phyloP scores from a whole-genome alignment of 1,139 yeast genomes.

The Pichia terricola region DNA sequence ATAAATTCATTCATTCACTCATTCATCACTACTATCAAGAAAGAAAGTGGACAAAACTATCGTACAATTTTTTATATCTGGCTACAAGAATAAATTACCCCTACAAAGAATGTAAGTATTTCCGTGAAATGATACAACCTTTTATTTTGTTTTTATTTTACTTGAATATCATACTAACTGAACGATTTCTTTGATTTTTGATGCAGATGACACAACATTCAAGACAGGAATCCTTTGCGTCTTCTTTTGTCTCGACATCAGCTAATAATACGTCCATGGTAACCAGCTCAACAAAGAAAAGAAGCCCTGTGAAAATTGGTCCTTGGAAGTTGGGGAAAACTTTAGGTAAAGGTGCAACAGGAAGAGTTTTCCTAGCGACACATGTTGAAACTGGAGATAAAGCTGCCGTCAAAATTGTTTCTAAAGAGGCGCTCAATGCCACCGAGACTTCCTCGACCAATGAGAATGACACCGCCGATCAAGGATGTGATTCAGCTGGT shows the following conservation, averaged over 20 bases:
- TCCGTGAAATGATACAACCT: no score
- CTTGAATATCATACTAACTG: no score
- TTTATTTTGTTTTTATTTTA: no score
- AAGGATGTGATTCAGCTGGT: slow-evolving; percentile 42
- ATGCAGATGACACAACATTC: slow-evolving; percentile 14
- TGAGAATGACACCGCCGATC: slow-evolving; percentile 14
- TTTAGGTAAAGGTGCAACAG: slow-evolving; percentile 90
- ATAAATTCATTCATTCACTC: no score
- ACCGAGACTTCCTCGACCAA: background rate
- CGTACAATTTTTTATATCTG: no score
- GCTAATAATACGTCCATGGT: slow-evolving; percentile 17
- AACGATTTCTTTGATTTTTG: no score
- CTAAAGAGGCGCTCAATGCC: slow-evolving; percentile 58
- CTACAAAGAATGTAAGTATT: no score
- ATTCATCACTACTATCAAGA: no score
- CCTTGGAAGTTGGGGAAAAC: slow-evolving; percentile 97
- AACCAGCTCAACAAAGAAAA: slow-evolving; percentile 26
- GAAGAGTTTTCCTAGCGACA: slow-evolving; percentile 86
- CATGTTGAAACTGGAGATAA: slow-evolving; percentile 75
- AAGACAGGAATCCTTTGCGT: slow-evolving; percentile 26
- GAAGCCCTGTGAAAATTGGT: slow-evolving; percentile 62
- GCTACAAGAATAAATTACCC: no score
- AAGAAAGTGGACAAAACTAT: no score
- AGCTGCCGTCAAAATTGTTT: slow-evolving; percentile 96
- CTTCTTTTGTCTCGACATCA: slow-evolving; percentile 25